Evolutionary conservation across 2,329 filamentous ascomycete species (phyloP).

Genomic region (Emergomyces orientalis): DNA sequence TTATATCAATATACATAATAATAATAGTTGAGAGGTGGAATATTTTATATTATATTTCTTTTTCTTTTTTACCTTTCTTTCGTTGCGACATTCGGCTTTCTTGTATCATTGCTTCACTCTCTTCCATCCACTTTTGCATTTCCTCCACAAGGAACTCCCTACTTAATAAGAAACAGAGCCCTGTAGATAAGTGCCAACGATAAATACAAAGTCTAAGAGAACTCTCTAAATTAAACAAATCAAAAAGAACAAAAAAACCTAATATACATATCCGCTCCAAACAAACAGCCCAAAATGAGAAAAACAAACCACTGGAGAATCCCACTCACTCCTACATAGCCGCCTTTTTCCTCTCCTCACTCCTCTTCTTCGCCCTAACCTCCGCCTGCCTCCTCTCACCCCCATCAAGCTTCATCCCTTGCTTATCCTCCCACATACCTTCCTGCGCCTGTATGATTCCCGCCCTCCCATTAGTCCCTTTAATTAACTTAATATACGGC

Average conservation of each 20-base stretch:
- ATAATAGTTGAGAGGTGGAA: background rate
- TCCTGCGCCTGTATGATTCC: slow-evolving; percentile 64
- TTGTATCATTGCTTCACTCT: background rate
- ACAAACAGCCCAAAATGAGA: background rate
- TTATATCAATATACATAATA: background rate
- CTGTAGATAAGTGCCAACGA: background rate
- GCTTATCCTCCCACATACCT: slow-evolving; percentile 84
- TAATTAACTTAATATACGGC: slow-evolving; percentile 60
- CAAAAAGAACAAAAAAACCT: background rate
- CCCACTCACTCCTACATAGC: slow-evolving; percentile 19
- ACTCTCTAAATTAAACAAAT: background rate
- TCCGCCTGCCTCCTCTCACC: slow-evolving; percentile 84
- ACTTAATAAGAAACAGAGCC: background rate
- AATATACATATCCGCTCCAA: background rate
- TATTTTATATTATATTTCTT: background rate
- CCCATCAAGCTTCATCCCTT: slow-evolving; percentile 87
- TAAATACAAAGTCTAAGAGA: background rate
- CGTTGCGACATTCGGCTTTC: background rate
- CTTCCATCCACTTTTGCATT: background rate
- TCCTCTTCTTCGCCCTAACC: slow-evolving; percentile 75
- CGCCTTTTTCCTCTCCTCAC: slow-evolving; percentile 66
- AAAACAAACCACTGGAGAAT: slow-evolving; percentile 5
- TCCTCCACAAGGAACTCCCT: background rate
- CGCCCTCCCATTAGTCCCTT: slow-evolving; percentile 49
- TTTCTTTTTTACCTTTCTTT: background rate